phyloP scores from a whole-genome alignment of 129 eudicot species.

The Flaveria brownii region DNA sequence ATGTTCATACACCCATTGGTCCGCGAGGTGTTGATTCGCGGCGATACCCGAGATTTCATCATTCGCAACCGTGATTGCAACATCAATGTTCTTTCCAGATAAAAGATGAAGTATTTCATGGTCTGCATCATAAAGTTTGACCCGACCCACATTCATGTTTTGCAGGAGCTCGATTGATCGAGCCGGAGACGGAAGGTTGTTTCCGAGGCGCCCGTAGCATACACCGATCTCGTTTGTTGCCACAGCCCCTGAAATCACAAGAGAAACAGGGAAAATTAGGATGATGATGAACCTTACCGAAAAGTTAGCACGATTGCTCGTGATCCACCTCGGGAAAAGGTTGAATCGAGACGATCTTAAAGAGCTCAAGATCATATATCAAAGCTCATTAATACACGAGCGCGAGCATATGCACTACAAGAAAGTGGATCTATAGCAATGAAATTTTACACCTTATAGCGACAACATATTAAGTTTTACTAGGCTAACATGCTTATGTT shows the following conservation, averaged over 20 bases:
- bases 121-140: constrained; percentile 64
- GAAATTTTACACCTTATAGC: too few relatives aligned
- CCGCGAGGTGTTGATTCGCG: constrained; percentile 50
- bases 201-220: constrained; percentile 64
- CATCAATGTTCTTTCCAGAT: constrained; percentile 51
- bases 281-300: background rate
- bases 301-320: background rate
- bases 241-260: constrained; percentile 35
- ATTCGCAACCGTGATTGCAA: constrained; percentile 61
- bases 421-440: too few relatives aligned
- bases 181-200: constrained; percentile 67
- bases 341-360: background rate
- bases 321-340: background rate
- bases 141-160: constrained; percentile 44
- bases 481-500: background rate
- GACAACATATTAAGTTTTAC: too few relatives aligned
- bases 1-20: constrained; percentile 67
- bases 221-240: constrained; percentile 45
- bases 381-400: too few relatives aligned
- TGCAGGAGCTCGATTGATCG: constrained; percentile 43
- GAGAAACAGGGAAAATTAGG: background rate
- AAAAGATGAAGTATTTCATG: constrained; percentile 60
- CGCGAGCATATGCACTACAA: too few relatives aligned
- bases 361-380: too few relatives aligned
- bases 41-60: constrained; percentile 52